These are phyloP conservation scores for Pisolithus tinctorius DNA, from an alignment of 768 basidiomycete species.

Conservation along the genomic window DNA sequence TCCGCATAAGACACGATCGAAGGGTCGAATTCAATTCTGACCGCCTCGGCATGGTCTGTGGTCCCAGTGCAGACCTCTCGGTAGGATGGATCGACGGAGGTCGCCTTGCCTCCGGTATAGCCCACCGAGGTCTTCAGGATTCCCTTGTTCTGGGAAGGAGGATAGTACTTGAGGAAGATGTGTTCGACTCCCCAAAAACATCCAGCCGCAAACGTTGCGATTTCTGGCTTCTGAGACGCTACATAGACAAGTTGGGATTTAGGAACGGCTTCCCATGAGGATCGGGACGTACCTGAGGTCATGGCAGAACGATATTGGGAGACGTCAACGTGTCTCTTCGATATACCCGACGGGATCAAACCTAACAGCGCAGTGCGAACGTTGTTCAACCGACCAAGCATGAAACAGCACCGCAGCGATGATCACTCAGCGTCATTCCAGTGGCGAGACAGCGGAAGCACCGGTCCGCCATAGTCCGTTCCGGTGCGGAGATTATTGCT, in stretches of 20 bases:
- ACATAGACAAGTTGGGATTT: constrained; percentile 15
- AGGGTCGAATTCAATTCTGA: constrained; percentile 84
- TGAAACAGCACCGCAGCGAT: background rate
- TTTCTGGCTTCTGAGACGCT: constrained; percentile 37
- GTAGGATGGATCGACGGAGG: constrained; percentile 57
- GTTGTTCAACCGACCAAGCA: constrained; percentile 13
- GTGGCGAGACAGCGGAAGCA: background rate
- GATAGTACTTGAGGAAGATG: constrained; percentile 76
- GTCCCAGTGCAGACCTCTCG: constrained; percentile 67
- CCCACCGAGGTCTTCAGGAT: constrained; percentile 72
- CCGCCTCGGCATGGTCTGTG: constrained; percentile 86
- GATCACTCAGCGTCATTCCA: background rate
- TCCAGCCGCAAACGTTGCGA: constrained; percentile 47
- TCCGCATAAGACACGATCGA: constrained; percentile 70
- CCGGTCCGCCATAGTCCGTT: background rate
- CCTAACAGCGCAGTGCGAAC: constrained; percentile 8
- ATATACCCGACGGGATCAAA: constrained; percentile 1
- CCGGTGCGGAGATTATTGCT: background rate
- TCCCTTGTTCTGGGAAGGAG: constrained; percentile 63
- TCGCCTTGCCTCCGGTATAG: constrained; percentile 66
- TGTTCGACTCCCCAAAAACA: constrained; percentile 89
- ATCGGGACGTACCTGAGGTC: constrained; percentile 24
- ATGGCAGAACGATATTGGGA: constrained; percentile 30
- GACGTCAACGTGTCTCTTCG: constrained; percentile 22
- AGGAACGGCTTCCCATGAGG: background rate